Conservation (phyloP, 192 early-diverging fungal species). For the Entrophospora sp. region DNA sequence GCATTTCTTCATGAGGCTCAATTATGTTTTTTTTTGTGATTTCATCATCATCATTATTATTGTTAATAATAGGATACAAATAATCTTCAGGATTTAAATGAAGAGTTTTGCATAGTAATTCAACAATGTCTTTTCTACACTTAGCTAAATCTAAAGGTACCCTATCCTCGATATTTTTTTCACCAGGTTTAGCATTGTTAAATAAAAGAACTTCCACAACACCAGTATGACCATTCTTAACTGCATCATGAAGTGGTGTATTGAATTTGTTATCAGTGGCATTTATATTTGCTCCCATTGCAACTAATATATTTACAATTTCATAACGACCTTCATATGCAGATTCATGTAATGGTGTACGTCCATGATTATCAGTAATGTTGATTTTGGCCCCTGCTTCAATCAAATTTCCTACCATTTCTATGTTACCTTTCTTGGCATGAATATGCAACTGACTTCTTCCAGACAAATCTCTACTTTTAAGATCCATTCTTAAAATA, state of each 20-base stretch:
- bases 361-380: slow-evolving; percentile 49
- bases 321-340: slow-evolving; percentile 36
- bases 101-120: neutral
- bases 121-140: neutral
- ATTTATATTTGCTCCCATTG: slow-evolving; percentile 50
- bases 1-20: too few relatives aligned
- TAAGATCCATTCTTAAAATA: slow-evolving; percentile 35
- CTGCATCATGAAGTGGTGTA: slow-evolving; percentile 61
- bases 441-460: slow-evolving; percentile 62
- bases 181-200: slow-evolving; percentile 28
- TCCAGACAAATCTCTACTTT: slow-evolving; percentile 49
- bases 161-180: slow-evolving; percentile 11
- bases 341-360: slow-evolving; percentile 53
- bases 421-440: slow-evolving; percentile 47
- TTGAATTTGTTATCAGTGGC: slow-evolving; percentile 46
- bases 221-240: slow-evolving; percentile 41
- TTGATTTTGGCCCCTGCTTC: slow-evolving; percentile 58
- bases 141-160: slow-evolving; percentile 4
- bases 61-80: neutral
- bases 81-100: neutral
- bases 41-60: slow-evolving; percentile 15
- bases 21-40: neutral
- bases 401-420: slow-evolving; percentile 36
- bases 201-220: slow-evolving; percentile 39
- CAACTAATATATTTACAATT: slow-evolving; percentile 36